Evolutionary conservation across 495 filamentous ascomycete species (phyloP).

Genomic region (Glutinoglossum americanum): DNA sequence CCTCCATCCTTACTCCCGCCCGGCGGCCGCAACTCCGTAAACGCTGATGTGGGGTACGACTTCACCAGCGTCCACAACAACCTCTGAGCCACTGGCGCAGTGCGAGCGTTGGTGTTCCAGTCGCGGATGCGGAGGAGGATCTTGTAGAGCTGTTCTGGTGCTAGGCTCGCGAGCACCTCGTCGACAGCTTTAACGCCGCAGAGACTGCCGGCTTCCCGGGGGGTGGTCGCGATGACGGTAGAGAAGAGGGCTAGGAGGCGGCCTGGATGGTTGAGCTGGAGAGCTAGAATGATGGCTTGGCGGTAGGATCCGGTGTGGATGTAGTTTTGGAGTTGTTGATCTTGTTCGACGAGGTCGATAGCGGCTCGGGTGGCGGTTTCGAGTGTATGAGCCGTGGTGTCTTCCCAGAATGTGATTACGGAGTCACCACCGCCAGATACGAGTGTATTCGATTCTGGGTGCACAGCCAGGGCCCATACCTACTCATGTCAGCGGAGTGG

Average conservation of each 20-base stretch:
- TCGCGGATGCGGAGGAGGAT: conserved; percentile 66
- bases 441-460: conserved; percentile 38
- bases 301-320: conserved; percentile 70
- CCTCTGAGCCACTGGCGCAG: conserved; percentile 65
- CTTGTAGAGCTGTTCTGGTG: conserved; percentile 58
- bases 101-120: conserved; percentile 91
- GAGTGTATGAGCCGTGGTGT: conserved; percentile 67
- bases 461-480: conserved; percentile 61
- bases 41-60: conserved; percentile 48
- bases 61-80: conserved; percentile 63
- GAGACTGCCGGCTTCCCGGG: conserved; percentile 37
- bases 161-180: conserved; percentile 55
- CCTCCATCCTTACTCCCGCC: conserved; percentile 18
- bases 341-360: conserved; percentile 67
- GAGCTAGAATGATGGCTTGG: conserved; percentile 74
- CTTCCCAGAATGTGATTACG: conserved; percentile 83
- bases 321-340: conserved; percentile 80
- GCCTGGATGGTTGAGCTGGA: conserved; percentile 81
- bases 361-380: conserved; percentile 44
- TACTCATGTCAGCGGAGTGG: not conserved
- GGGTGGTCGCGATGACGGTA: conserved; percentile 42
- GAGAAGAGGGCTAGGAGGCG: conserved; percentile 68
- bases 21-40: conserved; percentile 15
- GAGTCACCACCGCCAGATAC: conserved; percentile 80
- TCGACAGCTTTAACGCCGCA: conserved; percentile 64